These are phyloP conservation scores for Globisporangium radiosum DNA, from an alignment of 352 stramenopile species.

Conservation along the genomic window DNA sequence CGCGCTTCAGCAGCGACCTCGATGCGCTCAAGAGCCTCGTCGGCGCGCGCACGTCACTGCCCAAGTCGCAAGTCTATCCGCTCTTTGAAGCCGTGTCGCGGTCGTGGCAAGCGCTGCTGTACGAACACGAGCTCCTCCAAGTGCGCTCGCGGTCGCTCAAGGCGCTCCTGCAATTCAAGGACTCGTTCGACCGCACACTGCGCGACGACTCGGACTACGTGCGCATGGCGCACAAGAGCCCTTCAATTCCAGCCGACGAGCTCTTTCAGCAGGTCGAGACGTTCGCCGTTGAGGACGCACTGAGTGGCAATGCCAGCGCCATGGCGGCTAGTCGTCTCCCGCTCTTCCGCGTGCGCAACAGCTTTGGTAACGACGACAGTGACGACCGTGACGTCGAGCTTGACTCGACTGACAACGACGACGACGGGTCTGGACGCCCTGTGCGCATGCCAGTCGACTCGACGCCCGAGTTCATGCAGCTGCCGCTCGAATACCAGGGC, in stretches of 20 bases:
- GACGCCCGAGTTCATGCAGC: conserved; percentile 92
- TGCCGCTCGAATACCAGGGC: conserved; percentile 91
- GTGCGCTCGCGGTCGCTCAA: conserved; percentile 60
- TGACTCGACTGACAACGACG: conserved; percentile 18
- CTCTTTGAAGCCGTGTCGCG: conserved; percentile 88
- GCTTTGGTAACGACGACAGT: conserved; percentile 23
- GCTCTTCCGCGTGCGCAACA: conserved; percentile 23
- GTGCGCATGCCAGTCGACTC: conserved; percentile 87
- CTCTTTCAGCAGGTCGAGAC: conserved; percentile 65
- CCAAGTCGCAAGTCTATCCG: conserved; percentile 93
- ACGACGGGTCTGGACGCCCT: conserved; percentile 42
- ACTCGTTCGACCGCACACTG: conserved; percentile 59
- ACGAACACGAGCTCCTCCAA: conserved; percentile 67
- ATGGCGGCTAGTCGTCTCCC: conserved; percentile 7
- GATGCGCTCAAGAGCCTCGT: conserved; percentile 78
- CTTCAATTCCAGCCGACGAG: conserved; percentile 55
- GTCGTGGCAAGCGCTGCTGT: conserved; percentile 77
- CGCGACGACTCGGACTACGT: conserved; percentile 48
- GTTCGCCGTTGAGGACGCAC: conserved; percentile 37
- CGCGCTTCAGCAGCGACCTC: conserved; percentile 67
- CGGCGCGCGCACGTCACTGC: conserved; percentile 76
- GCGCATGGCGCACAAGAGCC: conserved; percentile 40
- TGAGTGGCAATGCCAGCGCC: conserved; percentile 8
- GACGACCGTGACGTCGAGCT: conserved; percentile 17
- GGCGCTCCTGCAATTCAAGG: conserved; percentile 67